A percentile compares a stretch with the other conserved stretches of the same genome.
Evolutionary conservation across 1,284 basidiomycete genomes (phyloP).

Genomic region (Chalciporus sp.): DNA sequence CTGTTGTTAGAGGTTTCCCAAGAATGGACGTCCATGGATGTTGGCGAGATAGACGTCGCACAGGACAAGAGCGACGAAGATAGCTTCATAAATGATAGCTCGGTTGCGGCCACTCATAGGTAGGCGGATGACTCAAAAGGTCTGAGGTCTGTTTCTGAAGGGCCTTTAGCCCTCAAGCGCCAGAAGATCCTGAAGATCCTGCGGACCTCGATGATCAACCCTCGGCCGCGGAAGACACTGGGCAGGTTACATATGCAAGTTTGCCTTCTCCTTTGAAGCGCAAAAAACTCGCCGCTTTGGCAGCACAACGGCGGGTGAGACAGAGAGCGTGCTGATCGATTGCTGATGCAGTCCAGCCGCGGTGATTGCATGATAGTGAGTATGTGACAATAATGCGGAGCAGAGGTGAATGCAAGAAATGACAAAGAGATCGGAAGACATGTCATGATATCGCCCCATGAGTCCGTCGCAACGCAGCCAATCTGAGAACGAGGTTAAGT

Average conservation of each 20-base stretch:
- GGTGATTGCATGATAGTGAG: constrained; percentile 18
- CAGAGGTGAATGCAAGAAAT: constrained; percentile 23
- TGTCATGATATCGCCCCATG: constrained; percentile 45
- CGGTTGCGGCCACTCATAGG: constrained; percentile 8
- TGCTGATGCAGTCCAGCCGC: constrained; percentile 31
- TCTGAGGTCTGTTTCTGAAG: constrained; percentile 11
- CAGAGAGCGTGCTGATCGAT: constrained; percentile 45
- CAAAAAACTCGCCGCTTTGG: constrained; percentile 17
- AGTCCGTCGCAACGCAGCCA: constrained; percentile 62
- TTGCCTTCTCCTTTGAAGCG: constrained; percentile 27
- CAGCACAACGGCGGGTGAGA: constrained; percentile 41
- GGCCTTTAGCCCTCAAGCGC: constrained; percentile 4
- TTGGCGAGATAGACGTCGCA: constrained; percentile 18
- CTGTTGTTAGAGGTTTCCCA: constrained; percentile 44
- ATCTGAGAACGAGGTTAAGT: constrained; percentile 45
- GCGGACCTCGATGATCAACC: constrained; percentile 5
- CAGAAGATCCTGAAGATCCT: constrained; percentile 2
- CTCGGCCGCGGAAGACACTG: neutral
- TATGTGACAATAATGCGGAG: constrained; percentile 25
- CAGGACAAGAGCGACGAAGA: constrained; percentile 7
- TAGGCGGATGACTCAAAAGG: neutral
- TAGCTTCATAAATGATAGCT: constrained; percentile 6
- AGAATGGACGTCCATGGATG: constrained; percentile 43
- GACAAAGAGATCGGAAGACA: constrained; percentile 24
- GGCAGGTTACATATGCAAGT: constrained; percentile 18